Evolutionary conservation across 140 eudicot species (phyloP), one percentile per base, ranked within the genome.

Genomic region (Cichorium intybus): DNA sequence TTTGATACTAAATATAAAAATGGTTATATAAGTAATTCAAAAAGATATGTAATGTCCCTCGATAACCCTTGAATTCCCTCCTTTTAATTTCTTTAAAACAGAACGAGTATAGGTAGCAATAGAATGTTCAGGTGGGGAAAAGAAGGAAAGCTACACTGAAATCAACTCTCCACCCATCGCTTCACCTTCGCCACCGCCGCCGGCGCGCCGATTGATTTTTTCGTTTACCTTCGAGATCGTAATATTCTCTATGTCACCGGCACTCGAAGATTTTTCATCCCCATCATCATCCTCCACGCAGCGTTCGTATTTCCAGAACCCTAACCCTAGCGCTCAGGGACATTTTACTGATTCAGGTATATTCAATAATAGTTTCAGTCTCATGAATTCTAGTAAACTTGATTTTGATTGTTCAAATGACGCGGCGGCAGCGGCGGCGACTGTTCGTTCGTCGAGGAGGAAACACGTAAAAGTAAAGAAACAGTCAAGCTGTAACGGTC

Each of bases 381-480:
- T n/a, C 15, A 27, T 62, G 10, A 41, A 20, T 65, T 48, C 24
- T 16, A 56, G 35, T 56, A 51, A 49, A 31, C 26, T 53, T 52
- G 59, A 70, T 58, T 20, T 68, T 45, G 64, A 70, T 62, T 23
- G 35, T 39, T 71, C 84, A 29, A 71, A 65, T 16, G 47, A 61
- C 52, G 24, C 27, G 39, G 22, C 60, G 37, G 37, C 64, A 9
- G 23, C 66, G 52, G 65, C 60, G 31, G 24, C 64, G 1, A 6
- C 68, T 33, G 62, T 14, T 53, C 75, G 61, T 47, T 58, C 60
- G 14, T 55, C 74, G 56, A 64, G 76, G 48, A 60, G 88, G 56
- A 84, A 87, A 79, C 60, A 39, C 27, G 68, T 64, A 47, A 87
- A 90, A 73, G 49, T 64, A 68, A 90, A 81, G 74, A 86, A 75